These are phyloP conservation scores for Otatea glauca DNA, from an alignment of 176 grass and related monocot species.

Conservation along the genomic window DNA sequence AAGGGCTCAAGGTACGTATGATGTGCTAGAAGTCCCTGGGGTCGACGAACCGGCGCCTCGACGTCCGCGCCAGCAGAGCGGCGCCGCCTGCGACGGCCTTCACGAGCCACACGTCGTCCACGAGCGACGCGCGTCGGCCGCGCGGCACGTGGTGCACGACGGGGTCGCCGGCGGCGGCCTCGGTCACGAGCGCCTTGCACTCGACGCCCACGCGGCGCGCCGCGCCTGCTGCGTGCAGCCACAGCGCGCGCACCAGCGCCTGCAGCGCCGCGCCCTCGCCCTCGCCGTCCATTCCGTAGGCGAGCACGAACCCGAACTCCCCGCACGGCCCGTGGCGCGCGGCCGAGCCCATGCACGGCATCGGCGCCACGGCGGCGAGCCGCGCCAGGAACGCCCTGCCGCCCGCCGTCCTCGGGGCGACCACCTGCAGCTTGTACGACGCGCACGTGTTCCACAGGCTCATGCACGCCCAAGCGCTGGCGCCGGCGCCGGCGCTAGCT, in stretches of 20 bases:
- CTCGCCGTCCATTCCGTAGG: conserved; percentile 2
- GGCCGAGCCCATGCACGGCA: not conserved
- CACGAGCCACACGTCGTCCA: conserved; percentile 6
- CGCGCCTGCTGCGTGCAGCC: not conserved
- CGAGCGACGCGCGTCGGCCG: not conserved
- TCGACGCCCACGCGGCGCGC: not conserved
- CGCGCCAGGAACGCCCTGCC: not conserved
- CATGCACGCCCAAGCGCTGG: conserved; percentile 26
- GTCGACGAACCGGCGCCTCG: conserved; percentile 12
- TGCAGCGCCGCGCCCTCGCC: not conserved
- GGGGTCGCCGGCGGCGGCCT: not conserved
- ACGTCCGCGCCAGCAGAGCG: not conserved
- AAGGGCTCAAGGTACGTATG: too few species aligned
- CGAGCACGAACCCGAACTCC: conserved; percentile 15
- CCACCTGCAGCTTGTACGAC: conserved; percentile 18
- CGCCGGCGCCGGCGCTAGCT: not conserved
- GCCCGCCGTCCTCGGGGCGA: not conserved
- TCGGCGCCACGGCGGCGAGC: not conserved
- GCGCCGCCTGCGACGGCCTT: not conserved
- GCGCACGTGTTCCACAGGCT: conserved; percentile 38
- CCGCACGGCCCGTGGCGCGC: not conserved
- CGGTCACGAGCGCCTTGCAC: not conserved
- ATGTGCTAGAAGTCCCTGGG: not conserved
- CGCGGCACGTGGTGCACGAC: not conserved
- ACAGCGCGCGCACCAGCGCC: not conserved